Base-by-base conservation (phyloP, 2,329 filamentous ascomycete species). In the Shiraia sp. region DNA sequence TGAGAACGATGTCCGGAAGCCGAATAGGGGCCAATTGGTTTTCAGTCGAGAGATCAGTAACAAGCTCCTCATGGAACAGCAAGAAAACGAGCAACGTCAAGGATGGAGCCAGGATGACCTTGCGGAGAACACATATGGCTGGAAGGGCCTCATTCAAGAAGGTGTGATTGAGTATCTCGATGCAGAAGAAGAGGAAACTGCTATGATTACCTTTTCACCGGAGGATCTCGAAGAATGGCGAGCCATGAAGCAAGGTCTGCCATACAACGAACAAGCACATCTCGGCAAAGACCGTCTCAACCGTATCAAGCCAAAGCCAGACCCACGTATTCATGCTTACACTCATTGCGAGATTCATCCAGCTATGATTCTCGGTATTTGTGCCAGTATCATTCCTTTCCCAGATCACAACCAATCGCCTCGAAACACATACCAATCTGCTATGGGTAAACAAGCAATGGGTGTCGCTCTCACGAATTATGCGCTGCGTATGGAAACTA, bases 371-470 rank as follows among this genome's bases (percentile, higher is more conserved):
- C 76, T 99, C 40, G 93, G 93, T 66, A 95, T 99, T 52, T 99
- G 95, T 67, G 93, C 93, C 61, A 96, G 91, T 74, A 99, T 99
- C 71, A 99, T 99, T 77, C 93, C 93, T 0, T 99, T 99, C 83
- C 93, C 95, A 1, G 93, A 99, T 75, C 93, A 99, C 76, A 99
- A 99, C 69, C 89, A 95, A 81, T 97, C 92, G 50, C 93, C 93
- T 55, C 87, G 93, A 87, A 99, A 99, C 68, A 97, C 92, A 3
- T 99, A 96, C 72, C 92, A 97, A 74, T 96, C 92, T 61, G 93
- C 93, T 67, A 99, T 99, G 93, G 93, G 95, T 77, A 99, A 99
- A 75, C 93, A 99, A 81, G 93, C 93, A 49, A 99, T 99, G 95
- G 93, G 95, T 66, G 91, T 97, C 60, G 96, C 96, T 76, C 79